phyloP scores from a whole-genome alignment of 129 eudicot genomes.

The Centaurea solstitialis region DNA sequence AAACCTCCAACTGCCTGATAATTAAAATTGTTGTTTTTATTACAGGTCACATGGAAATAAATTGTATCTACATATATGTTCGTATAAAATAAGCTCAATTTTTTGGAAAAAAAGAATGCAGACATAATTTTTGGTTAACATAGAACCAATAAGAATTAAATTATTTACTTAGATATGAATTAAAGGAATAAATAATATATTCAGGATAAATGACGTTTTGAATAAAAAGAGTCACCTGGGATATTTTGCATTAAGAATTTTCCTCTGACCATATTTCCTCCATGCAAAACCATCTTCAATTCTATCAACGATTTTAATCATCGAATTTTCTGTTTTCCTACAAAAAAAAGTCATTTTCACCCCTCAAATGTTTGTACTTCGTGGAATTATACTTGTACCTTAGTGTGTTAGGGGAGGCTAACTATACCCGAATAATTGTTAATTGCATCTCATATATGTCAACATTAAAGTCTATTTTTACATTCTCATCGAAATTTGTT shows the following conservation, averaged over 20 bases:
- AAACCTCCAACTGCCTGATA: background rate
- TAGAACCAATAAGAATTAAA: background rate
- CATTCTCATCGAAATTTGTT: too few species aligned
- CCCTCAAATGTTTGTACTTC: background rate
- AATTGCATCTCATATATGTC: too few species aligned
- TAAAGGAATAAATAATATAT: background rate
- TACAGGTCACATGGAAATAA: background rate
- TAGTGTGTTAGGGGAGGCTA: too few species aligned
- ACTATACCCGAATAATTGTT: too few species aligned
- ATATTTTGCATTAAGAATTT: slow-evolving; percentile 38
- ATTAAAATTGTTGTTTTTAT: background rate
- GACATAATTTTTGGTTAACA: background rate
- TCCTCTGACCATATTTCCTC: slow-evolving; percentile 74
- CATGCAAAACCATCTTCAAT: slow-evolving; percentile 58
- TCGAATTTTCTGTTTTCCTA: slow-evolving; percentile 40
- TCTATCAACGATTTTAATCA: slow-evolving; percentile 23
- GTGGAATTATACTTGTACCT: background rate
- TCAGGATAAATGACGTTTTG: background rate
- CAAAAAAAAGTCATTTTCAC: slow-evolving; percentile 8
- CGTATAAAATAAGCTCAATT: background rate
- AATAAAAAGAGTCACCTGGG: slow-evolving; percentile 45
- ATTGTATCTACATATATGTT: background rate
- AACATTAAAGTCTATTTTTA: too few species aligned
- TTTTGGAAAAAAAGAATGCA: background rate
- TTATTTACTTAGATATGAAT: background rate